Conservation (phyloP, 306 rosid genomes). For the Quercus parvula region DNA sequence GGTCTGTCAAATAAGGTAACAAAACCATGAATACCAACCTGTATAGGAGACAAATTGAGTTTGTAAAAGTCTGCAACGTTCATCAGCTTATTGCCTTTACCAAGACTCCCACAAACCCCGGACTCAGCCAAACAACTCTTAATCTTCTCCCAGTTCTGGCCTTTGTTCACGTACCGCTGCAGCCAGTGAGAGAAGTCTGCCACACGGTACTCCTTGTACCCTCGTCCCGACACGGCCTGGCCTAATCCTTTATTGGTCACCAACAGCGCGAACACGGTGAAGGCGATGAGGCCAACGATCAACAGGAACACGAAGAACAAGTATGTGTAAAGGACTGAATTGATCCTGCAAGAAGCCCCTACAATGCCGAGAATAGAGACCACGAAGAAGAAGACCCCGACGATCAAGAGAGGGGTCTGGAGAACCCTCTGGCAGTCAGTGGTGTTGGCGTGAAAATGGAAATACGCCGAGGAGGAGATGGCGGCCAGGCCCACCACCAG, state of each 20-base stretch:
- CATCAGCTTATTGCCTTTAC: slow-evolving; percentile 27
- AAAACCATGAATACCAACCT: slow-evolving; percentile 35
- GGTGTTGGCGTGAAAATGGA: slow-evolving; percentile 35
- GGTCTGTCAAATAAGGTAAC: not conserved
- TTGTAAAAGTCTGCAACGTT: slow-evolving; percentile 31
- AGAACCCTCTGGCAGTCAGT: slow-evolving; percentile 59
- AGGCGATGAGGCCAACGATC: slow-evolving; percentile 45
- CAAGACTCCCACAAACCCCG: slow-evolving; percentile 45
- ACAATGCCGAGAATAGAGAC: slow-evolving; percentile 56
- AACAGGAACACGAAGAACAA: slow-evolving; percentile 44
- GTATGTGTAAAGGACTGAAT: slow-evolving; percentile 50
- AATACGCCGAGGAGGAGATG: slow-evolving; percentile 34
- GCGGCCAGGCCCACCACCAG: slow-evolving; percentile 49
- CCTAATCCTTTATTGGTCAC: slow-evolving; percentile 61
- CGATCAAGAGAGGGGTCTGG: slow-evolving; percentile 49
- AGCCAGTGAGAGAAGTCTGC: slow-evolving; percentile 71
- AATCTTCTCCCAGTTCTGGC: slow-evolving; percentile 57
- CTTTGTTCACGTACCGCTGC: slow-evolving; percentile 58
- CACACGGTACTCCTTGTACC: slow-evolving; percentile 44
- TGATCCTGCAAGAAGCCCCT: slow-evolving; percentile 51
- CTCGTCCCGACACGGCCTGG: slow-evolving; percentile 43
- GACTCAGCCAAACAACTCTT: slow-evolving; percentile 65
- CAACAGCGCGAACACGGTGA: slow-evolving; percentile 54
- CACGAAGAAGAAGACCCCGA: slow-evolving; percentile 39
- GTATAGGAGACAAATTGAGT: slow-evolving; percentile 50